Percentiles rank a stretch among this genome's conserved stretches.
phyloP scores from a whole-genome alignment of 768 basidiomycete genomes.

The Guyanaporus albipodus region DNA sequence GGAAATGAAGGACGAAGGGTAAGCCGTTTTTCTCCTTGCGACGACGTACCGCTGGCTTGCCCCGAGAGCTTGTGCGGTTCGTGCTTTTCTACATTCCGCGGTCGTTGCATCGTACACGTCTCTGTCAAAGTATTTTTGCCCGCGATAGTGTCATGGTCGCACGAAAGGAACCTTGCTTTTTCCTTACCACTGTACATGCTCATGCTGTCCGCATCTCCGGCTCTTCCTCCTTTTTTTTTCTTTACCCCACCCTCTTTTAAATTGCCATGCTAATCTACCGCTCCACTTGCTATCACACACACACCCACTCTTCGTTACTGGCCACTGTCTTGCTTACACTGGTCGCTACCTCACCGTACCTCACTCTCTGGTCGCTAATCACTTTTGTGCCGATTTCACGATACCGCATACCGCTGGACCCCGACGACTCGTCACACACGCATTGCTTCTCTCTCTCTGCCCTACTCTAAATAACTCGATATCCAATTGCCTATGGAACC shows the following conservation, averaged over 20 bases:
- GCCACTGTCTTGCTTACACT: constrained; percentile 30
- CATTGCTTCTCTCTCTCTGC: constrained; percentile 23
- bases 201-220: constrained; percentile 13
- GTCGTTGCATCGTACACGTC: constrained; percentile 12
- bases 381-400: constrained; percentile 32
- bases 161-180: constrained; percentile 10
- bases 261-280: constrained; percentile 28
- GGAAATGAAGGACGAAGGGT: constrained; percentile 84
- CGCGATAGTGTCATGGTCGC: constrained; percentile 28
- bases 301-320: constrained; percentile 24
- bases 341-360: constrained; percentile 33
- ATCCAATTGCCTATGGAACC: constrained; percentile 30
- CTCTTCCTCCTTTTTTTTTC: constrained; percentile 7
- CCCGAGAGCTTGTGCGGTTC: constrained; percentile 6
- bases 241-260: constrained; percentile 21
- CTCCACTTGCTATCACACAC: constrained; percentile 21
- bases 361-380: constrained; percentile 35
- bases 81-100: constrained; percentile 1
- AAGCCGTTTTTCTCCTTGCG: constrained; percentile 38
- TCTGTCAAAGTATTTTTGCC: constrained; percentile 13
- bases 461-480: constrained; percentile 28
- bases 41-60: constrained; percentile 14
- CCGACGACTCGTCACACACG: constrained; percentile 27
- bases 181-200: constrained; percentile 18
- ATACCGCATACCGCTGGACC: constrained; percentile 37